Percentiles rank a stretch among this genome's conserved stretches.
phyloP scores from a whole-genome alignment of 192 early-diverging fungal species.

The Coemansia sp. region DNA sequence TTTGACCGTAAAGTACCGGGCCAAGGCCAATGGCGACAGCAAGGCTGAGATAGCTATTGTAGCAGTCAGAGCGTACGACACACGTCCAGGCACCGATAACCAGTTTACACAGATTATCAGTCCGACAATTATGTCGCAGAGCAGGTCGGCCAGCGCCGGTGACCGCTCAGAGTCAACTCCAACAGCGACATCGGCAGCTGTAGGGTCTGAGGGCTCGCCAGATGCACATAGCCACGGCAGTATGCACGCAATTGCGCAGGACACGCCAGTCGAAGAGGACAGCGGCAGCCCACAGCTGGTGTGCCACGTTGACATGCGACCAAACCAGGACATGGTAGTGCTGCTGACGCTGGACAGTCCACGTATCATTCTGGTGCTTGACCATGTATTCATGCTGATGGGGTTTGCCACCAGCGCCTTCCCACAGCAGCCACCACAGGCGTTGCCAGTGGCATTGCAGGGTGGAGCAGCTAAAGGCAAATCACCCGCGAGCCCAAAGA shows the following conservation, averaged over 20 bases:
- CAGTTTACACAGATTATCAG: constrained; percentile 82
- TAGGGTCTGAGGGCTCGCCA: not conserved
- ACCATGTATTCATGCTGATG: constrained; percentile 78
- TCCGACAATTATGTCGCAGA: constrained; percentile 20
- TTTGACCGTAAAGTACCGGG: constrained; percentile 57
- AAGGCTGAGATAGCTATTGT: constrained; percentile 68
- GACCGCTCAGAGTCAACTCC: not conserved
- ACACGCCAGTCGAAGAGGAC: constrained; percentile 42
- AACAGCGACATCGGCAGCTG: not conserved
- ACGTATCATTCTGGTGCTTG: constrained; percentile 79
- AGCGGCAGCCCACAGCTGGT: constrained; percentile 44
- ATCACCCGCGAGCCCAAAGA: not conserved
- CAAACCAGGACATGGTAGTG: constrained; percentile 55
- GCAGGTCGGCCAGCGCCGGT: not conserved
- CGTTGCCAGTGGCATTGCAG: not conserved
- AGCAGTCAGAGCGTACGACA: constrained; percentile 78
- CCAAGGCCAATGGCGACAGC: constrained; percentile 62
- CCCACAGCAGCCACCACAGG: constrained; percentile 12
- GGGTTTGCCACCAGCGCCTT: constrained; percentile 75
- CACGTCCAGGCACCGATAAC: constrained; percentile 69
- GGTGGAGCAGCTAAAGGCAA: not conserved
- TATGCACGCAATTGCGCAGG: constrained; percentile 51
- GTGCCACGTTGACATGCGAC: constrained; percentile 53
- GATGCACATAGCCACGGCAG: constrained; percentile 16
- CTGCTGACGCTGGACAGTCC: constrained; percentile 79